These are phyloP conservation scores for Chlorella sp. DNA, from an alignment of 139 green algal genomes.

Conservation along the genomic window DNA sequence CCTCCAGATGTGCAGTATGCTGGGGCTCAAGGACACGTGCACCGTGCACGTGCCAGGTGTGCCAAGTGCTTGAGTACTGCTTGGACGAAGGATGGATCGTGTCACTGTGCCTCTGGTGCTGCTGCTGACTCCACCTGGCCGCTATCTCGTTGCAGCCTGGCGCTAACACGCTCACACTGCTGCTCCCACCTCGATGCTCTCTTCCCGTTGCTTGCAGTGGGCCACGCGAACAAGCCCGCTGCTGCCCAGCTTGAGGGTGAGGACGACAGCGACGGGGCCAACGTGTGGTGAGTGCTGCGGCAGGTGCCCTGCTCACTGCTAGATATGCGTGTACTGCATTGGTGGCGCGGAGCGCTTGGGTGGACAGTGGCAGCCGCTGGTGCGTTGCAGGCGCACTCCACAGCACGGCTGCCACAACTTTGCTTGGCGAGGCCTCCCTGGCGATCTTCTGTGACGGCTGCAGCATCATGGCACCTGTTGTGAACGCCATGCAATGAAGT, in stretches of 20 bases:
- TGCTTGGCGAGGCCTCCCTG: neutral
- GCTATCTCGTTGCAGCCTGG: neutral
- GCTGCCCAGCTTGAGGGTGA: neutral
- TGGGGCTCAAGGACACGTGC: neutral
- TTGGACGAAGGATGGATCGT: neutral
- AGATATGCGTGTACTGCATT: neutral
- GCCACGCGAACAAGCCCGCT: neutral
- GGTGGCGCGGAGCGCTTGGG: neutral
- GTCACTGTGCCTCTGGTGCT: neutral
- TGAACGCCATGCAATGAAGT: too few species aligned
- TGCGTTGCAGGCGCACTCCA: neutral
- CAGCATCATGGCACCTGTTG: neutral
- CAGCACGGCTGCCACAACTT: too few species aligned
- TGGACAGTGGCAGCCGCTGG: neutral
- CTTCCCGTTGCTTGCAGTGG: neutral
- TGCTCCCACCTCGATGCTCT: neutral
- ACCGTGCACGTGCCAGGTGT: conserved; percentile 1
- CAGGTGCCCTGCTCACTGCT: neutral
- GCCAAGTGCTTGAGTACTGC: neutral
- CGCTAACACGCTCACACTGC: neutral
- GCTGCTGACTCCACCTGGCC: neutral
- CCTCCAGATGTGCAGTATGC: neutral
- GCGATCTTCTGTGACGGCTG: neutral
- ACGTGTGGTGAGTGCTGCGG: conserved; percentile 3
- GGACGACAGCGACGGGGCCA: neutral